These are phyloP conservation scores for Pseudogymnoascus sp. DNA, from an alignment of 2,329 filamentous ascomycete genomes.

Conservation along the genomic window DNA sequence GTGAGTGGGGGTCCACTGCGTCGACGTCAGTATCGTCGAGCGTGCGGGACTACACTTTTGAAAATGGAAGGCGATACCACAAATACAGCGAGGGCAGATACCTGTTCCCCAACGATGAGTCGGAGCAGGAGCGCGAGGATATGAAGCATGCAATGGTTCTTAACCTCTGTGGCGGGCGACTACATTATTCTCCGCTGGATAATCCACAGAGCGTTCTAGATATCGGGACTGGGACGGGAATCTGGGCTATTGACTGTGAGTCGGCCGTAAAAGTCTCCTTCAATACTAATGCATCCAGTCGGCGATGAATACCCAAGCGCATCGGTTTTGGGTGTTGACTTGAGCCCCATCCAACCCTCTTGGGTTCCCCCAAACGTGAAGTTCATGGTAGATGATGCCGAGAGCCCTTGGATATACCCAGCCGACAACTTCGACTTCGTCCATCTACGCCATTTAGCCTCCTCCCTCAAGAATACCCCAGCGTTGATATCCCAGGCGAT, in stretches of 20 bases:
- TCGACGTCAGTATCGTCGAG: slow-evolving; percentile 18
- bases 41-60: slow-evolving; percentile 42
- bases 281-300: slow-evolving; percentile 17
- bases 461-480: slow-evolving; percentile 12
- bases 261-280: neutral
- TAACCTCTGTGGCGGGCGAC: slow-evolving; percentile 17
- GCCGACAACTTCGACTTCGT: slow-evolving; percentile 18
- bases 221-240: slow-evolving; percentile 14
- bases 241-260: neutral
- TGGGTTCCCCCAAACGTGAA: slow-evolving; percentile 41
- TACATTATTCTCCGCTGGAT: slow-evolving; percentile 15
- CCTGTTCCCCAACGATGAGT: slow-evolving; percentile 50
- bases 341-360: slow-evolving; percentile 37
- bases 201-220: slow-evolving; percentile 13
- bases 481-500: slow-evolving; percentile 13
- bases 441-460: slow-evolving; percentile 12
- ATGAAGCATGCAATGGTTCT: slow-evolving; percentile 28
- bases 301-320: slow-evolving; percentile 26
- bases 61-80: slow-evolving; percentile 50
- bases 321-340: slow-evolving; percentile 32
- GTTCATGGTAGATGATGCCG: slow-evolving; percentile 44
- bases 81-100: slow-evolving; percentile 44
- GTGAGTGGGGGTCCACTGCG: slow-evolving; percentile 14
- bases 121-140: slow-evolving; percentile 49
- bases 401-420: slow-evolving; percentile 38